Base-by-base conservation (phyloP, 2,329 filamentous ascomycete genomes). In the Trichophyton rubrum region DNA sequence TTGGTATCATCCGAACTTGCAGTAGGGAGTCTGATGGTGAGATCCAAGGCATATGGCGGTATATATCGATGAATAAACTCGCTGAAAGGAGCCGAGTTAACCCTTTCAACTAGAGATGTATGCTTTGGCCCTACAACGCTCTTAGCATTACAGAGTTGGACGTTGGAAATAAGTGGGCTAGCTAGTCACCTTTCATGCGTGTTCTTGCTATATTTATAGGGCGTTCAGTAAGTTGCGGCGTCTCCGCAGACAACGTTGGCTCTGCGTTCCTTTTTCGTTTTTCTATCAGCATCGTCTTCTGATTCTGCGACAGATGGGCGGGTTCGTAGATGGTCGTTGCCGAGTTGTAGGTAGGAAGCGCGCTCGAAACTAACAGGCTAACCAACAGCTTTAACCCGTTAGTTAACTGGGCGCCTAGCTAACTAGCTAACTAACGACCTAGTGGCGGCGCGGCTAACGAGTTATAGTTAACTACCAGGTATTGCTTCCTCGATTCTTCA, bases 31-130 rank as follows among this genome's bases (percentile, higher is more conserved):
- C 17, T 59, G 58, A 65, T 57, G 13, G 62, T 61, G 17, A 66
- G 40, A 20, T 64, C 53, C 43, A 60, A 60, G 41, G 61, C 59
- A n/a, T 59, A 47, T 3, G 60, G 22, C 13, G 69, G 65, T 27
- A 75, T 64, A 61, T 74, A 75, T 59, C 63, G 60, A 8, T 65
- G 63, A 15, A 72, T 68, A 66, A 79, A 79, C n/a, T 74, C 66
- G 3, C 67, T 56, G 13, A 73, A 65, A 17, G 69, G 62, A 30
- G 79, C 67, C 20, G 70, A 64, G 64, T 79, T 79, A 61, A 75
- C 72, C 41, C 68, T 68, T 62, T 78, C 74, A 38, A 79, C 71
- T 59, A 78, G 58, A 20, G 56, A 55, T 35, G 3, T 20, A 20
- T 55, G 30, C 2, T 55, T 9, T 11, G 51, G 51, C 15, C 17